Evolutionary conservation across 176 grass and related monocot genomes (phyloP).

Genomic region (bread wheat (Triticum aestivum)): IWGSC_CS_RefSeq_v2.1 NC_057814.1:616340445-616340944

Average conservation of each 20-base stretch:
- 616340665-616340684: constrained; percentile 65
- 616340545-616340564: constrained; percentile 17
- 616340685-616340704: constrained; percentile 85
- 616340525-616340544: constrained; percentile 77
- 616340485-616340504: constrained; percentile 90
- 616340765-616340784: constrained; percentile 67
- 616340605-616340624: constrained; percentile 37
- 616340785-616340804: constrained; percentile 63
- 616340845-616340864: constrained; percentile 60
- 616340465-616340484: constrained; percentile 81
- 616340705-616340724: constrained; percentile 61
- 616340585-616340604: neutral
- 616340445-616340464: constrained; percentile 80
- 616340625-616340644: constrained; percentile 81
- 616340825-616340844: constrained; percentile 85
- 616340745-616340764: constrained; percentile 97
- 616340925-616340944: constrained; percentile 93
- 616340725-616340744: constrained; percentile 84
- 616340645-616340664: constrained; percentile 77
- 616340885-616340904: constrained; percentile 64
- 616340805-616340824: constrained; percentile 97
- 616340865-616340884: constrained; percentile 88
- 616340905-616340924: constrained; percentile 59
- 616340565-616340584: neutral
- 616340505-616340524: constrained; percentile 98